Evolutionary conservation across 83 land plant genomes (phyloP), one percentile per base, ranked within the genome.

Genomic region (Diphasiastrum complanatum): DNA sequence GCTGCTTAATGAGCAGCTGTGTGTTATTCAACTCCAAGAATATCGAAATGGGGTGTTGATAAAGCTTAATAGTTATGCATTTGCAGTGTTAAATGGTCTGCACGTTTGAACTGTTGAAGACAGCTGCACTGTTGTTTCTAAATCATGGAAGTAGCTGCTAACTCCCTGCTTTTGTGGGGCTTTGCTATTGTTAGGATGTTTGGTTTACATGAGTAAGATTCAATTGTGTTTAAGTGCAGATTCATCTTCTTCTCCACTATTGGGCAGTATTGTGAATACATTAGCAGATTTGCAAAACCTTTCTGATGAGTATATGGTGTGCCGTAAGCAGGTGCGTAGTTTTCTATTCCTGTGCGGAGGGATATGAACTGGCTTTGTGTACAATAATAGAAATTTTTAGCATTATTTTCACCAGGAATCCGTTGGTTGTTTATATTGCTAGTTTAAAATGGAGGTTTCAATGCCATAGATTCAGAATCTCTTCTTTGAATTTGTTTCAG

Each of bases 251-350:
- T 64, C 34, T 40, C 37, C 75, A 51, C 66, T 91, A 10, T 65
- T 91, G 76, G 52, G 37, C 31, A 79, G 77, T 43, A 72, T 74
- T 36, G 65, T 91, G 38, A 75, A 63, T 45, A 78, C 61, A 48
- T 62, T 87, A 28, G 84, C 68, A 24, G 86, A 91, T 20, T 67
- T 86, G 72, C 82, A 90, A 60, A 75, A 74, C 18, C 58, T 91
- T 54, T 63, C 79, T 16, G 86, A 87, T 70, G 83, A 82, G 47
- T 84, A 87, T 45, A 64, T 91, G 38, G 29, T 75, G 51, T 84
- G 46, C 74, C 76, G 93, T 51, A 91, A 87, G 64, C 85, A 89
- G 87, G 95, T 82, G 68, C 27, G 41, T 48, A 33, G 27, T 46
- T 45, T 23, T 2, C 20, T 18, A 4, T 34, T 19, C 11, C 18